Evolutionary conservation across 176 grass and related monocot species (phyloP).

Genomic region (Oryza brachyantha): DNA sequence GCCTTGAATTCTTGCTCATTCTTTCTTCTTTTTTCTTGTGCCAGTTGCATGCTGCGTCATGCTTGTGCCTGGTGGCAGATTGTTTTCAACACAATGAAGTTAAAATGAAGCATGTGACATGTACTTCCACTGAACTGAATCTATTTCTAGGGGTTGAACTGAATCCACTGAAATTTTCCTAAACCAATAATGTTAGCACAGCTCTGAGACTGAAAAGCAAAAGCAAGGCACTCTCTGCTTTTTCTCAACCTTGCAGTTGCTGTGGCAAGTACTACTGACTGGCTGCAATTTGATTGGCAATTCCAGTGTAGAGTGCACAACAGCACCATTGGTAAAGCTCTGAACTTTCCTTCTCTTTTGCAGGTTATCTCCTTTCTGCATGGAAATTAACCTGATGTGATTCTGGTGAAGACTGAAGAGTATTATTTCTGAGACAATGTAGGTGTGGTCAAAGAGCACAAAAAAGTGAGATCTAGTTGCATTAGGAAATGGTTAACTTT

Average conservation of each 20-base stretch:
- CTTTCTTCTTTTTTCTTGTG: neutral
- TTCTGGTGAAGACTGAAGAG: neutral
- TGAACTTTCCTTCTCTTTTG: neutral
- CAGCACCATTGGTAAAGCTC: neutral
- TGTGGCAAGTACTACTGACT: neutral
- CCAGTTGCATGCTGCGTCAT: too few relatives aligned
- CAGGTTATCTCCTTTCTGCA: neutral
- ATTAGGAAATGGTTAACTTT: neutral
- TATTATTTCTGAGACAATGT: neutral
- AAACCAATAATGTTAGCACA: neutral
- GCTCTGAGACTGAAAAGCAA: neutral
- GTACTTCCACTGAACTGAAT: neutral
- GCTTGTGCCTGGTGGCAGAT: neutral
- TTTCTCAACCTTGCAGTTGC: conserved; percentile 3
- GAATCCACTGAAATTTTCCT: neutral
- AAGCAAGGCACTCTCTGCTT: neutral
- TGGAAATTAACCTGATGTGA: neutral
- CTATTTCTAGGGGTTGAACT: conserved; percentile 4
- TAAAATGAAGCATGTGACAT: neutral
- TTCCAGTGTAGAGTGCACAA: neutral
- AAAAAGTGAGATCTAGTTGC: neutral
- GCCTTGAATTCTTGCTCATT: too few relatives aligned
- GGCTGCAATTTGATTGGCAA: neutral
- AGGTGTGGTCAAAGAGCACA: neutral
- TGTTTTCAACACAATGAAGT: neutral